phyloP scores from a whole-genome alignment of 106 monocot genomes.

The Dendrobium officinale region DNA sequence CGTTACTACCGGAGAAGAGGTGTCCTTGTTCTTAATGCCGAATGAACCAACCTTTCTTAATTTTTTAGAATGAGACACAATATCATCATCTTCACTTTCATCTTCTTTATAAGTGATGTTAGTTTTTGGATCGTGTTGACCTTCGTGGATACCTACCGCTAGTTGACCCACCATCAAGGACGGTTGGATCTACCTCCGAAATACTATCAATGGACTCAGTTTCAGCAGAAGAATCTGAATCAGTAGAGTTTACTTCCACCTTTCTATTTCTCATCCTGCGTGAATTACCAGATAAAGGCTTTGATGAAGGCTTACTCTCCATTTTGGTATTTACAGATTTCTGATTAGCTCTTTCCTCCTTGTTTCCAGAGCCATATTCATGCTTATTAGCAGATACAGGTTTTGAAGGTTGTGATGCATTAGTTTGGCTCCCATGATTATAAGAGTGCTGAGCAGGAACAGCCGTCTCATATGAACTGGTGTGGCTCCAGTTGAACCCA shows the following conservation, averaged over 20 bases:
- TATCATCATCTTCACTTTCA: slow-evolving; percentile 26
- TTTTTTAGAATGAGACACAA: slow-evolving; percentile 13
- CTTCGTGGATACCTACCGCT: slow-evolving; percentile 26
- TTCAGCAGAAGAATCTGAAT: slow-evolving; percentile 21
- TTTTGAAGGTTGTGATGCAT: slow-evolving; percentile 4
- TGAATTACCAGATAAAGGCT: slow-evolving; percentile 8
- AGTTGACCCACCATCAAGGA: slow-evolving; percentile 4
- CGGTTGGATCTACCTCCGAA: slow-evolving; percentile 15
- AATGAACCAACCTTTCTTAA: slow-evolving; percentile 11
- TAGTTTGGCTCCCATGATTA: slow-evolving; percentile 14
- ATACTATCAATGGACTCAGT: slow-evolving; percentile 9
- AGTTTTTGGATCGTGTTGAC: slow-evolving; percentile 42
- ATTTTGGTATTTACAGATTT: slow-evolving; percentile 30
- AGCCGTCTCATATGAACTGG: not conserved
- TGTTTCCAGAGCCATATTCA: not conserved
- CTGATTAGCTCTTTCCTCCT: slow-evolving; percentile 7
- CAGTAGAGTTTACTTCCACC: slow-evolving; percentile 15
- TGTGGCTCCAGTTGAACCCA: not conserved
- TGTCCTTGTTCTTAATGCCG: not conserved
- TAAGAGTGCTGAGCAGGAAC: slow-evolving; percentile 2
- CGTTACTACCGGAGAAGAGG: not conserved
- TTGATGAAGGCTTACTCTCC: slow-evolving; percentile 4
- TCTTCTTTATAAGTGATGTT: slow-evolving; percentile 50
- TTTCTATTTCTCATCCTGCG: slow-evolving; percentile 16
- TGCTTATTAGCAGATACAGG: slow-evolving; percentile 3